Base-by-base conservation (phyloP, 83 land plant genomes). In the Thuja plicata region DNA sequence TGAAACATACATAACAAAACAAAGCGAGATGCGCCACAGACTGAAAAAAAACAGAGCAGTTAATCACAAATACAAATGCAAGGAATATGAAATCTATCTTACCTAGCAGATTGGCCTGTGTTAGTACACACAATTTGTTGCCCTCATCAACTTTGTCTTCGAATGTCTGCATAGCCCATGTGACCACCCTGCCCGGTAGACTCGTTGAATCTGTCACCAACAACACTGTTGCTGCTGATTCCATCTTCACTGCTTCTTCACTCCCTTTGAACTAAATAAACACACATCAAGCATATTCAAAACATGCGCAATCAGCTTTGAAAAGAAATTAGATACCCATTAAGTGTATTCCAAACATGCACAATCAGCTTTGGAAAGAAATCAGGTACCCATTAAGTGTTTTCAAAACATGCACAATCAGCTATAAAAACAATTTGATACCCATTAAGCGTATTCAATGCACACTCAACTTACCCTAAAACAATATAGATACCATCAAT, bases 171-270 rank as follows among this genome's bases (percentile, higher is more conserved):
- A 62, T 62, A 45, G 88, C 92, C 92, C 92, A 91, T 50, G 81
- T 27, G 16, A 89, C 91, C 84, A 87, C 91, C 34, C 86, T 71
- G 19, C 85, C 86, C n/a, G 89, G 48, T 11, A 91, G 87, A 7
- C 45, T 55, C 32, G 46, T 11, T 62, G 66, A 45, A 45, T 91
- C 92, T n/a, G 92, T 91, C 46, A 91, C 91, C 91, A 91, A 66
- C 86, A 91, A 85, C 45, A 91, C 91, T 43, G 91, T 62, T 46
- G 80, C 88, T 32, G 89, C 86, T 80, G 86, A 84, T 27, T 89
- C 45, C 71, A 71, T 66, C 45, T 79, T 91, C 91, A 89, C 87
- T 74, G 45, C 82, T 76, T 43, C 60, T 30, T 27, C 84, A 57
- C 70, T n/a, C 41, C 52, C 78, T 40, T 34, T 87, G 5, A 35